Evolutionary conservation across 148 eudicot species (phyloP).

Genomic region (Gaultheria prostrata): DNA sequence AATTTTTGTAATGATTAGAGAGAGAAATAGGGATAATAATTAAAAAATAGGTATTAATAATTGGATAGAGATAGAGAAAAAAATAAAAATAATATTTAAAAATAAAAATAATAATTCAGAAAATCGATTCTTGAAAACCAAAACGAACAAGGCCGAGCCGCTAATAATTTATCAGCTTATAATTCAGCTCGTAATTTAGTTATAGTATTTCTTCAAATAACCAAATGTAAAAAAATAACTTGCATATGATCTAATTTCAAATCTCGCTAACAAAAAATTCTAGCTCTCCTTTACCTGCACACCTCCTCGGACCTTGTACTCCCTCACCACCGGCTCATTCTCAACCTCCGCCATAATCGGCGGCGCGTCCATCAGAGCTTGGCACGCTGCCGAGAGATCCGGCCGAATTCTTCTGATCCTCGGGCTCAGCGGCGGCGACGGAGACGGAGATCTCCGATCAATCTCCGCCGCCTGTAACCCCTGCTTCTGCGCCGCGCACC

Average conservation of each 20-base stretch:
- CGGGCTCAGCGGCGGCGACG: constrained; percentile 66
- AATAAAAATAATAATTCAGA: too few species aligned
- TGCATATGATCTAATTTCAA: too few species aligned
- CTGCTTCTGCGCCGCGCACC: constrained; percentile 18
- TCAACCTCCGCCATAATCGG: neutral
- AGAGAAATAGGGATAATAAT: too few species aligned
- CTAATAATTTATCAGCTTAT: neutral
- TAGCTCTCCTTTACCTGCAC: neutral
- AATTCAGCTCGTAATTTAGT: neutral
- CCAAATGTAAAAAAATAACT: too few species aligned
- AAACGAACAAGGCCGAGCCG: too few species aligned
- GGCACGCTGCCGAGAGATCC: constrained; percentile 50
- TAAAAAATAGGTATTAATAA: too few species aligned
- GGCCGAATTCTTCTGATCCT: constrained; percentile 33
- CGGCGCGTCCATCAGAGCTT: constrained; percentile 41
- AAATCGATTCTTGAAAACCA: too few species aligned
- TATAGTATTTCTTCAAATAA: too few species aligned
- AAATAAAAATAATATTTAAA: too few species aligned
- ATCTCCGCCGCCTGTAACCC: constrained; percentile 16
- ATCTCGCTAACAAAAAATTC: too few species aligned
- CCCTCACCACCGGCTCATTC: constrained; percentile 13
- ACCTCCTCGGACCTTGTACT: constrained; percentile 17
- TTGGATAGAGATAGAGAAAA: too few species aligned
- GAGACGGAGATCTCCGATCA: constrained; percentile 25
- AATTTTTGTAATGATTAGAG: too few species aligned